phyloP scores from a whole-genome alignment of 2,329 filamentous ascomycete species.

The Verticillium alfalfae region DNA sequence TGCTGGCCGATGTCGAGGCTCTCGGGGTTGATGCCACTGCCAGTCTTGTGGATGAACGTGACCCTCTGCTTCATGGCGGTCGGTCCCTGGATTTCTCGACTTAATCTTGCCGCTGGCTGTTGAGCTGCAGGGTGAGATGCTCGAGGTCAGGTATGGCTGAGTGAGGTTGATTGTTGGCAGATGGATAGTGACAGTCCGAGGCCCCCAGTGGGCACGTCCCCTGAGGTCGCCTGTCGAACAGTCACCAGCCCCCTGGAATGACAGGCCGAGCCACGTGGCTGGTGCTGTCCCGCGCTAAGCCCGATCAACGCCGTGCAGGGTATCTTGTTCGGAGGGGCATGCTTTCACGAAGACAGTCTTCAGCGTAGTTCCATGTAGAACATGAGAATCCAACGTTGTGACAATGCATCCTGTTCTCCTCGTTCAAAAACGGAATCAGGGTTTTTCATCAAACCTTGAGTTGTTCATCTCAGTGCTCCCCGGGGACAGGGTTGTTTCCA shows the following conservation, averaged over 20 bases:
- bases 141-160: background rate
- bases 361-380: no score
- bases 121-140: background rate
- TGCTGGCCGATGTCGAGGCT: constrained; percentile 52
- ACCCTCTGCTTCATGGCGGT: constrained; percentile 66
- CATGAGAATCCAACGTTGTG: no score
- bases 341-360: no score
- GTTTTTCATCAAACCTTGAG: no score
- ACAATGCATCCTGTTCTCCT: no score
- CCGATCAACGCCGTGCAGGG: background rate
- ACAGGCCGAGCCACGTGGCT: background rate
- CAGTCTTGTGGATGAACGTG: constrained; percentile 69
- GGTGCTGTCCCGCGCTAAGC: background rate
- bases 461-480: no score
- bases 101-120: background rate
- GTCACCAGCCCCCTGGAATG: background rate
- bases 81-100: no score
- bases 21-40: constrained; percentile 58
- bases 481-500: no score
- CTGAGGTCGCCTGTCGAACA: background rate
- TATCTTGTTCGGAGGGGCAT: constrained; percentile 1
- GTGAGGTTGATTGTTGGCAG: background rate
- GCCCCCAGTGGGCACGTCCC: background rate
- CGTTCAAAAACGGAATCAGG: no score
- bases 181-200: background rate